Percentiles rank a stretch among this genome's conserved stretches.
phyloP scores from a whole-genome alignment of 164 flowering plant species.

The Dillenia turbinata region DNA sequence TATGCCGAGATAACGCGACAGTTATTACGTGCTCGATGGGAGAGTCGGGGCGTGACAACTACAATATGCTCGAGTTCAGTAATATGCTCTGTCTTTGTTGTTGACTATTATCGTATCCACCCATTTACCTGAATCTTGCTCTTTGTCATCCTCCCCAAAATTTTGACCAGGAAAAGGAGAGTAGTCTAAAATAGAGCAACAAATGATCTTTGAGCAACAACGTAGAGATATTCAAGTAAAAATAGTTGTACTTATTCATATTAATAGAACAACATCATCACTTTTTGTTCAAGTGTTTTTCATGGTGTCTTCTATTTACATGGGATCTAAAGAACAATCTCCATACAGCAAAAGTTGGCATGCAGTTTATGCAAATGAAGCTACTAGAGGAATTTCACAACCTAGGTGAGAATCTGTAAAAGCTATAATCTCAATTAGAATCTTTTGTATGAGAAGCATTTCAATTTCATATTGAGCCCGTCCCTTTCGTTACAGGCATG shows the following conservation, averaged over 20 bases:
- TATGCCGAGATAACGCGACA: too few species aligned
- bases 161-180: too few species aligned
- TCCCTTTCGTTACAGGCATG: slow-evolving; percentile 36
- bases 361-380: slow-evolving; percentile 87
- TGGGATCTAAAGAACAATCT: slow-evolving; percentile 74
- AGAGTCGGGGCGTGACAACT: too few species aligned
- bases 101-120: too few species aligned
- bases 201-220: slow-evolving; percentile 60
- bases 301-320: slow-evolving; percentile 2
- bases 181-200: slow-evolving; percentile 41
- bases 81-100: too few species aligned
- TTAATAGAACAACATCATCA: neutral
- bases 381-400: slow-evolving; percentile 66
- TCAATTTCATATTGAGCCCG: slow-evolving; percentile 4
- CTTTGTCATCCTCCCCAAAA: too few species aligned
- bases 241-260: neutral
- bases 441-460: too few species aligned
- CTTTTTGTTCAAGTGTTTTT: neutral
- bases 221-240: slow-evolving; percentile 69
- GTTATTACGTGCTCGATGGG: too few species aligned
- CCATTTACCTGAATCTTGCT: too few species aligned
- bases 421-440: neutral
- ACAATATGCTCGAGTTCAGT: too few species aligned
- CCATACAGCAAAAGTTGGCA: slow-evolving; percentile 68
- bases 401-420: slow-evolving; percentile 49